Conservation (phyloP, 148 eudicot genomes). For the Selenicereus undatus region DNA sequence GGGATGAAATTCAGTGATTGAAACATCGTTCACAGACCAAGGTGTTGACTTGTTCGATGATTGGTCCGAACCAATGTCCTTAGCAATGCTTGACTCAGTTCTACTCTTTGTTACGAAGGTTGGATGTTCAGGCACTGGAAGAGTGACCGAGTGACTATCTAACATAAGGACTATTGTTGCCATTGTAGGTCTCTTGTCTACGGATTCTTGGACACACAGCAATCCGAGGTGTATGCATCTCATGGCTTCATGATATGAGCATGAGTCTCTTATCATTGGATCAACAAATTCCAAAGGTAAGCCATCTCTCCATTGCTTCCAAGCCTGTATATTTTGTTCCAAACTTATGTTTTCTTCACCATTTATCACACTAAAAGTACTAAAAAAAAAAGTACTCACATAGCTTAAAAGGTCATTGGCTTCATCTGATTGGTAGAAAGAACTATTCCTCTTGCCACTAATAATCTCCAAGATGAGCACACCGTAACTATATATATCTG, state of each 20-base stretch:
- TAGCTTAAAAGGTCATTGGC: no score
- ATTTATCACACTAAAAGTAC: not conserved
- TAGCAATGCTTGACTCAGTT: not conserved
- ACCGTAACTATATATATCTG: no score
- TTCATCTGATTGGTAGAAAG: not conserved
- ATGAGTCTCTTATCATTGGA: constrained; percentile 22
- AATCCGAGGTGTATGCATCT: constrained; percentile 43
- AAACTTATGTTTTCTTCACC: not conserved
- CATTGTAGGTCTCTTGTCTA: constrained; percentile 35
- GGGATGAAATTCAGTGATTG: constrained; percentile 20
- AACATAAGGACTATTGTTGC: constrained; percentile 27
- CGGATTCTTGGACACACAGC: constrained; percentile 41
- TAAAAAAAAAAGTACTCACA: not conserved
- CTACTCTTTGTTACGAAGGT: constrained; percentile 16
- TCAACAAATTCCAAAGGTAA: constrained; percentile 29
- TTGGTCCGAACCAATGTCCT: constrained; percentile 10
- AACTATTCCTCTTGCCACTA: no score
- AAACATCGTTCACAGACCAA: constrained; percentile 20
- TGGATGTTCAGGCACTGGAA: constrained; percentile 33
- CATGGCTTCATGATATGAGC: constrained; percentile 23
- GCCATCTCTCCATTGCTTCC: constrained; percentile 35
- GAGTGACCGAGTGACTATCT: constrained; percentile 21
- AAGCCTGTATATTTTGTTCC: constrained; percentile 24
- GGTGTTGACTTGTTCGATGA: constrained; percentile 9
- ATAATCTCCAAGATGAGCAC: no score